Evolutionary conservation across 2,329 filamentous ascomycete species (phyloP).

Genomic region (Plectosphaerella plurivora): DNA sequence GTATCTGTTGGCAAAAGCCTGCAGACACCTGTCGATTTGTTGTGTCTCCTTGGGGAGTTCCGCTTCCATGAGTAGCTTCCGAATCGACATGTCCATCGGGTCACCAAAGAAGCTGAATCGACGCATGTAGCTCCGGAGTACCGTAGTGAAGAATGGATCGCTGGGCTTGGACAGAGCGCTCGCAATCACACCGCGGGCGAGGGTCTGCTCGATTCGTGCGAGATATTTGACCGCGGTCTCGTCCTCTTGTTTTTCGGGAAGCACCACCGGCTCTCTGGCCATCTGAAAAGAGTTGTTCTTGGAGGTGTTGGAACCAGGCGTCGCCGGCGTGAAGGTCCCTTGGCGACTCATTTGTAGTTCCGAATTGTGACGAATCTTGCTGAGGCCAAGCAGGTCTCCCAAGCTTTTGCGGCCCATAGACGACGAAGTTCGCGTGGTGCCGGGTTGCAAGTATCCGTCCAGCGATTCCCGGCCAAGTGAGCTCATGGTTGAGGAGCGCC

Average conservation of each 20-base stretch:
- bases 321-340: constrained; percentile 64
- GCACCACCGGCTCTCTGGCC: constrained; percentile 62
- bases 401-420: constrained; percentile 93
- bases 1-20: constrained; percentile 93
- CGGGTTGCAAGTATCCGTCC: constrained; percentile 64
- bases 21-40: constrained; percentile 91
- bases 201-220: constrained; percentile 72
- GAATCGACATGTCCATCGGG: constrained; percentile 95
- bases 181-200: constrained; percentile 79
- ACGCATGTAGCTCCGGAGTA: constrained; percentile 91
- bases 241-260: constrained; percentile 78
- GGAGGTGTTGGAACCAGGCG: constrained; percentile 65
- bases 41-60: constrained; percentile 96
- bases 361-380: constrained; percentile 75
- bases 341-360: constrained; percentile 62
- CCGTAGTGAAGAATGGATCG: constrained; percentile 77
- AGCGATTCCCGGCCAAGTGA: constrained; percentile 71
- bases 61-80: constrained; percentile 93
- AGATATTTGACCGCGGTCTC: constrained; percentile 91
- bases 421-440: constrained; percentile 70
- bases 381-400: constrained; percentile 77
- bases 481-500: constrained; percentile 84
- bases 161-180: constrained; percentile 80
- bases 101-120: constrained; percentile 94
- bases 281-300: constrained; percentile 82